Evolutionary conservation across 352 stramenopile genomes (phyloP), one percentile per base, ranked within the genome.

Genomic region (Globisporangium mamillatum): DNA sequence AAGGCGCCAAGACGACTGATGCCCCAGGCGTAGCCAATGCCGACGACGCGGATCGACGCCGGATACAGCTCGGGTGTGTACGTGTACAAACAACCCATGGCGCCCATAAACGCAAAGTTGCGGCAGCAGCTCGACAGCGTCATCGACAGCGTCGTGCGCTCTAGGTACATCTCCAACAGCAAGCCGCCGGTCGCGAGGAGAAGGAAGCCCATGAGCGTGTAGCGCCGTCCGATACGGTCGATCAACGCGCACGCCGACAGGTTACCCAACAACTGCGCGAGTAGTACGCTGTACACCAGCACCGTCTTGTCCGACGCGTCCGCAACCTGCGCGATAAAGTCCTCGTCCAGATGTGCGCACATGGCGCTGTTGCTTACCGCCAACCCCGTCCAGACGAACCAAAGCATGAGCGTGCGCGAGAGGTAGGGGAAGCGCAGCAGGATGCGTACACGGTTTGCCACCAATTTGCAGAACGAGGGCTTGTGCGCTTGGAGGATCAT

Each of bases 61-160:
- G 74, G 71, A 36, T 81, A 85, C 55, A 78, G 74, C 63, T 84
- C 77, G 20, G 70, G 71, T 1, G 77, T 82, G 55, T 76, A 81
- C 6, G 68, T 50, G 41, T 72, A 74, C 38, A 82, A 58, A 10
- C 73, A 60, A 0, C 78, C 75, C 16, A 77, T 32, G 3, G 69
- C 68, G 16, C 77, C 73, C 22, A 72, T 59, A 41, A 68, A 69
- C 38, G 29, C 57, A 25, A 53, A 34, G 34, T 29, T 32, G 34
- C 57, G 29, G 8, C n/a, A 44, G 14, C 29, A 29, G 10, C 57
- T 46, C 10, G 57, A 67, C 9, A 63, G 20, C 4, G 46, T 16
- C 57, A 63, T 38, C 27, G 20, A 18, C 20, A 46, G 68, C 16
- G 63, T 68, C 41, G 78, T 66, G n/a, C 68, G 59, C 32, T 75